These are phyloP conservation scores for Fraxinus albicans DNA, from an alignment of 305 asterid genomes.

Conservation along the genomic window DNA sequence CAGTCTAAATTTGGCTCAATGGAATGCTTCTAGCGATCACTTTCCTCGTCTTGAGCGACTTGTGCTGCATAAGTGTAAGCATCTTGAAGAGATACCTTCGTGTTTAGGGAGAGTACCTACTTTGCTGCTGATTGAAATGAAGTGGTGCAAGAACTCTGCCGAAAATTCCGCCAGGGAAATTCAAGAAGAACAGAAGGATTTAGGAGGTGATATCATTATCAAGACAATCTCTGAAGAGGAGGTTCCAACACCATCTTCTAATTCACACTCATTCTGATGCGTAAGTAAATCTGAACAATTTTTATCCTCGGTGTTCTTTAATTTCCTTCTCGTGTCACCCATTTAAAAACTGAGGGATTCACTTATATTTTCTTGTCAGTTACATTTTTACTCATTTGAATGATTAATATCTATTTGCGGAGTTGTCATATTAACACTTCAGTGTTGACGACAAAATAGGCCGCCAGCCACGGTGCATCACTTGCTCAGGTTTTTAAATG, in stretches of 20 bases:
- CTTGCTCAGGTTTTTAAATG: background rate
- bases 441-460: background rate
- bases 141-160: background rate
- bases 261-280: background rate
- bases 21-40: conserved; percentile 9
- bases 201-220: background rate
- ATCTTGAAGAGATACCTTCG: conserved; percentile 14
- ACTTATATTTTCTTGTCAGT: background rate
- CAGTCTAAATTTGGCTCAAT: background rate
- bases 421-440: background rate
- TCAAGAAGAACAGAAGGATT: background rate
- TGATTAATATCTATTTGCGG: background rate
- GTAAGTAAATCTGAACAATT: background rate
- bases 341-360: background rate
- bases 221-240: background rate
- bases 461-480: background rate
- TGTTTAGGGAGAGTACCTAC: background rate
- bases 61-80: background rate
- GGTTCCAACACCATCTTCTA: background rate
- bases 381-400: background rate
- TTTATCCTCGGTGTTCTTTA: background rate
- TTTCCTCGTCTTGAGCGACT: conserved; percentile 16
- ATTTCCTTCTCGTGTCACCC: background rate
- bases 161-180: background rate
- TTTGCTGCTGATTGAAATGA: background rate